Conservation (phyloP, 2,329 filamentous ascomycete genomes). For the Macrophomina phaseolina region DNA sequence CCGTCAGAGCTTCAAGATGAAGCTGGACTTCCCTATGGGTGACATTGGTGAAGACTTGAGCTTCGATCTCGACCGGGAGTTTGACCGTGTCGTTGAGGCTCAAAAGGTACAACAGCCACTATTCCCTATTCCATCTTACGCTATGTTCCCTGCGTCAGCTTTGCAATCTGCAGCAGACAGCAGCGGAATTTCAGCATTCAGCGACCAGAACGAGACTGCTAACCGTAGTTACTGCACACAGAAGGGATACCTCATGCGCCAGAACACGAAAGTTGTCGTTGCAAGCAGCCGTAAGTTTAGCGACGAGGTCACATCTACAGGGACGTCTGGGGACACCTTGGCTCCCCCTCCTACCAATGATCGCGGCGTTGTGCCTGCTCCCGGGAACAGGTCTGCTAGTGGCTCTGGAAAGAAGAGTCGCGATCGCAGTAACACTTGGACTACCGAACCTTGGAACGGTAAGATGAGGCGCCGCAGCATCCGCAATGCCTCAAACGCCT, state of each 20-base stretch:
- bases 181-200: neutral
- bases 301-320: conserved; percentile 53
- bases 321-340: conserved; percentile 52
- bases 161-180: neutral
- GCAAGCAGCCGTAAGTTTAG: conserved; percentile 72
- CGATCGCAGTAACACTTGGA: conserved; percentile 76
- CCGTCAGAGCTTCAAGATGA: conserved; percentile 56
- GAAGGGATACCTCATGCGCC: conserved; percentile 98
- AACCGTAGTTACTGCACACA: conserved; percentile 57
- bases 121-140: conserved; percentile 22
- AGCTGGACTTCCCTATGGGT: conserved; percentile 80
- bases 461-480: conserved; percentile 72
- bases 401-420: conserved; percentile 81
- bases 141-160: neutral
- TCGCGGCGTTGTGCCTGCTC: conserved; percentile 33
- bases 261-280: conserved; percentile 95
- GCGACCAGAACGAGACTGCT: conserved; percentile 14
- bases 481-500: conserved; percentile 56
- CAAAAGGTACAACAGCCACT: conserved; percentile 80
- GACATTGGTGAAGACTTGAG: conserved; percentile 74
- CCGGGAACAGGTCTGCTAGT: conserved; percentile 65
- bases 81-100: conserved; percentile 91
- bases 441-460: conserved; percentile 95
- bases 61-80: conserved; percentile 87
- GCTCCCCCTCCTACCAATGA: conserved; percentile 38